These are phyloP conservation scores for Casuarina glauca DNA, from an alignment of 306 rosid genomes.

Conservation along the genomic window DNA sequence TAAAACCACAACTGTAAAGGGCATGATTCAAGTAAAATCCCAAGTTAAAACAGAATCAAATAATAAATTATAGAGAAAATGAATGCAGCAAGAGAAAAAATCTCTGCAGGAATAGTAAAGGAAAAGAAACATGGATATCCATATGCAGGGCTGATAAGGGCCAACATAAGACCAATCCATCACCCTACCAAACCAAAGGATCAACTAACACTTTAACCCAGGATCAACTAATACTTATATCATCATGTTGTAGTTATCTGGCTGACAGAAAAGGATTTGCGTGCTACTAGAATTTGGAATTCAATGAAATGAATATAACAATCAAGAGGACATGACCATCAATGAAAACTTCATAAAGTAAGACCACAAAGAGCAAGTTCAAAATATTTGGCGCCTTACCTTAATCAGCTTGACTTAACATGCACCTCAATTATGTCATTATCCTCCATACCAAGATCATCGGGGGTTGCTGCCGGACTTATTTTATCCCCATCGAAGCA, in stretches of 20 bases:
- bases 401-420: slow-evolving; percentile 50
- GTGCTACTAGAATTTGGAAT: too few relatives aligned
- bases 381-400: slow-evolving; percentile 36
- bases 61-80: slow-evolving; percentile 16
- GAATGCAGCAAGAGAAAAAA: slow-evolving; percentile 3
- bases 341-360: slow-evolving; percentile 15
- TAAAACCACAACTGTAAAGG: slow-evolving; percentile 8
- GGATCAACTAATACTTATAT: too few relatives aligned
- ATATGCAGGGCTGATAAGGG: not conserved
- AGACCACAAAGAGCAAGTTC: not conserved
- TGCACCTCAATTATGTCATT: slow-evolving; percentile 81
- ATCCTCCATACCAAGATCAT: slow-evolving; percentile 78
- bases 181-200: not conserved
- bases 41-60: slow-evolving; percentile 15
- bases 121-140: not conserved
- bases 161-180: not conserved
- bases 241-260: too few relatives aligned
- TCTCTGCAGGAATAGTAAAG: slow-evolving; percentile 13
- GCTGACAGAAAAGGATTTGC: too few relatives aligned
- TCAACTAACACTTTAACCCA: too few relatives aligned
- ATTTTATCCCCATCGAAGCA: slow-evolving; percentile 87
- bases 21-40: not conserved
- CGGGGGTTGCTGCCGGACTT: slow-evolving; percentile 62
- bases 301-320: too few relatives aligned
- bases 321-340: not conserved